phyloP scores from a whole-genome alignment of 2,329 filamentous ascomycete genomes.

The Didymella pinodella region DNA sequence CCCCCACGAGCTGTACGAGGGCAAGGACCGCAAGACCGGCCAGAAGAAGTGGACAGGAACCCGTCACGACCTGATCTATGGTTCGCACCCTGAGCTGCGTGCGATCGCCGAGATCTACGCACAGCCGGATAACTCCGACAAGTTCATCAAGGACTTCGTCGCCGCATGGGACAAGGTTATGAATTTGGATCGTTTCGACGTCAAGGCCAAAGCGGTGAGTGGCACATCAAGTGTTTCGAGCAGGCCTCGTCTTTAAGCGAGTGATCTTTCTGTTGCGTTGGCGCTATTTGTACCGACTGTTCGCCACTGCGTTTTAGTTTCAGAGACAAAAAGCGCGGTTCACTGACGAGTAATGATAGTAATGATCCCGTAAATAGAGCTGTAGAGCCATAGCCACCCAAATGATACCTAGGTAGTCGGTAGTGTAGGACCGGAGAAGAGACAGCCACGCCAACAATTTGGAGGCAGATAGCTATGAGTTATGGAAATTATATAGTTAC shows the following conservation, averaged over 20 bases:
- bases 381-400: constrained; percentile 25
- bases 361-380: constrained; percentile 32
- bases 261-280: constrained; percentile 21
- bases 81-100: constrained; percentile 76
- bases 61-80: constrained; percentile 74
- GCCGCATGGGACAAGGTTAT: constrained; percentile 77
- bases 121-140: constrained; percentile 64
- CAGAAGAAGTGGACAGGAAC: constrained; percentile 73
- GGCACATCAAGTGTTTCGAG: constrained; percentile 35
- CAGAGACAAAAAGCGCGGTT: constrained; percentile 22
- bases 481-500: constrained; percentile 9
- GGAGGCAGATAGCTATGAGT: constrained; percentile 17
- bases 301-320: constrained; percentile 13
- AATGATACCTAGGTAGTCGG: constrained; percentile 32
- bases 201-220: constrained; percentile 46
- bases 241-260: constrained; percentile 37
- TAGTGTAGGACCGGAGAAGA: constrained; percentile 21
- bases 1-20: constrained; percentile 65
- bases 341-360: constrained; percentile 36
- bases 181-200: constrained; percentile 75
- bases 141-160: constrained; percentile 76
- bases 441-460: constrained; percentile 13
- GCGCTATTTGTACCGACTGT: constrained; percentile 20
- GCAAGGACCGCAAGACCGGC: constrained; percentile 70
- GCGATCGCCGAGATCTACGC: constrained; percentile 76